Evolutionary conservation across 768 basidiomycete species (phyloP), one percentile per base, ranked within the genome.

Genomic region (Cubamyces lactineus): DNA sequence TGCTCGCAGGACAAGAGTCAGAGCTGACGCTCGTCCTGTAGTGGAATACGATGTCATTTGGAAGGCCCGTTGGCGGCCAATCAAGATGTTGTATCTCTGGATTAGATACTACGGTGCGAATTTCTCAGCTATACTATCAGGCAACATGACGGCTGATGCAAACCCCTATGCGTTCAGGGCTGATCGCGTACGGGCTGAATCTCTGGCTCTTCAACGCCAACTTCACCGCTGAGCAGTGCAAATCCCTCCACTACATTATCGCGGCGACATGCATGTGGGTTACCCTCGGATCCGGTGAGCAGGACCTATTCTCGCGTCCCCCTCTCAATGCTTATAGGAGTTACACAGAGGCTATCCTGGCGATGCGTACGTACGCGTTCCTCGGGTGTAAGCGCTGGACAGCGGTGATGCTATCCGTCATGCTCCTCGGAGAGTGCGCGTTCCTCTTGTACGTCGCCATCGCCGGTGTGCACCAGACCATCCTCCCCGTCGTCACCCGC

Each of bases 241-340:
- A 59, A 24, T 30, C 57, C 12, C 57, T 59, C n/a, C 57, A 59
- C 15, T 59, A 43, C 49, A 24, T 59, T 12, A 59, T 59, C 21
- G 57, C 57, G 11, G 49, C 57, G 15, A 51, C 57, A 21, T 59
- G 57, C 50, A 59, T 59, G 57, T 59, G 57, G 57, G 57, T 59
- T 15, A 59, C 57, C 2, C 57, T 59, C 24, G 57, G 57, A 6
- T 59, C 57, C n/a, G 57, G 57, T 59, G 34, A 40, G 46, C 6
- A 17, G 3, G 13, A 26, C 16, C 0, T 16, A 8, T n/a, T 7
- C 24, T 49, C 16, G 15, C 12, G 4, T 28, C n/a, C n/a, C n/a
- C n/a, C n/a, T n/a, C n/a, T n/a, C n/a, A n/a, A n/a, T n/a, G n/a
- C n/a, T n/a, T n/a, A n/a, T n/a, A n/a, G n/a, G n/a, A n/a, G 24